Evolutionary conservation across 495 filamentous ascomycete species (phyloP), one percentile per base, ranked within the genome.

Genomic region (Lasiosphaeria ovina): DNA sequence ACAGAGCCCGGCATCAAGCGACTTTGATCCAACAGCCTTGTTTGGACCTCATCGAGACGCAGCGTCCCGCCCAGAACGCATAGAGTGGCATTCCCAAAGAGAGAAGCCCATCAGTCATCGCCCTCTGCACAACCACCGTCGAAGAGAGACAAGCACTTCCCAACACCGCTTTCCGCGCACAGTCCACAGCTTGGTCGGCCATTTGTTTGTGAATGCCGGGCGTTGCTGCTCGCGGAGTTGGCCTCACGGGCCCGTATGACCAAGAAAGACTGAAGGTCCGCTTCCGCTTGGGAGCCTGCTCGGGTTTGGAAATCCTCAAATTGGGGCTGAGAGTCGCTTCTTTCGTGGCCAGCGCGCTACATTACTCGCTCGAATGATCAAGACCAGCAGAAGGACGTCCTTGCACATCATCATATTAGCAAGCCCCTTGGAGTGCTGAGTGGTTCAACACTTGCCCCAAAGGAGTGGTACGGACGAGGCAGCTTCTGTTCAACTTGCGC

Each of bases 161-260:
- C 55, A 54, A 63, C 60, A 62, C 65, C 62, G 58, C 60, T 53
- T 62, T 47, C 58, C 51, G 53, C 64, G 65, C 62, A 63, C 44
- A 47, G 44, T 8, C 12, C 12, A 8, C 7, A 47, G 44, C 44
- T n/a, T 9, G 44, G 6, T 9, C 44, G 24, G 24, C 44, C 16
- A 14, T 14, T n/a, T n/a, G 38, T 47, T 14, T n/a, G 12, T n/a
- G 5, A 11, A 47, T 47, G 44, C 16, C 16, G 44, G 4, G 44
- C 12, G 44, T n/a, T n/a, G 44, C 5, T 14, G 8, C 12, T 47
- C 12, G 12, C 5, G 44, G 6, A 4, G 12, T 47, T 9, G 12
- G 4, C 44, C 16, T 47, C 12, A n/a, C 44, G 16, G 16, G 44
- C 16, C 12, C 12, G 16, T 47, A 5, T 1, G 5, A 9, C 16